These are phyloP conservation scores for Nannochloropsis gaditana DNA, from an alignment of 108 stramenopile genomes.

Conservation along the genomic window DNA sequence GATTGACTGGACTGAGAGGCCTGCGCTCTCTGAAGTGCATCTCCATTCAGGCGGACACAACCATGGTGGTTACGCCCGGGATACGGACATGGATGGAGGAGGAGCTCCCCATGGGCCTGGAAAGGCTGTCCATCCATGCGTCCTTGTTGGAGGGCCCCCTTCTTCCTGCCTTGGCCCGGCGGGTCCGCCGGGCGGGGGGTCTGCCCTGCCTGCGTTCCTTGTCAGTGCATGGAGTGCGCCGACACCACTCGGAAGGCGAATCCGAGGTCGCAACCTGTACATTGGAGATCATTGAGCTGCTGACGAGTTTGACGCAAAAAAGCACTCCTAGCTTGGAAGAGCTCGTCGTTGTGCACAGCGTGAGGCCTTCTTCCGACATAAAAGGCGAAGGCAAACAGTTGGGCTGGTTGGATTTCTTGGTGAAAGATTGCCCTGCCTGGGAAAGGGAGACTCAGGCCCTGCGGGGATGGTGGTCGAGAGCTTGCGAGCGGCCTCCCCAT, in stretches of 20 bases:
- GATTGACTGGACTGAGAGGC: background rate
- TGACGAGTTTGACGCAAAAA: background rate
- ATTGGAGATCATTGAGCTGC: background rate
- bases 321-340: background rate
- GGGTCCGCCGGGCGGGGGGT: background rate
- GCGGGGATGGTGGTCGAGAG: background rate
- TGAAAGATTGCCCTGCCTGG: background rate
- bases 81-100: background rate
- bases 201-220: background rate
- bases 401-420: background rate
- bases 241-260: background rate
- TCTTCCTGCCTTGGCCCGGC: background rate
- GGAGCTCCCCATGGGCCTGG: background rate
- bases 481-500: background rate
- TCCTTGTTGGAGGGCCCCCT: background rate
- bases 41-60: background rate
- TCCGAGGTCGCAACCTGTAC: too few species aligned
- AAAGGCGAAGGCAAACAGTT: background rate
- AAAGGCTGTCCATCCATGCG: background rate
- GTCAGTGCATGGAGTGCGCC: background rate
- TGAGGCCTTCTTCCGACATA: background rate
- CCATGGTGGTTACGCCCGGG: background rate
- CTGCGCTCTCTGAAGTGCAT: background rate
- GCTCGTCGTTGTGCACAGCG: too few species aligned
- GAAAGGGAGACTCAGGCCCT: background rate